Conservation (phyloP, 345 rosid genomes). For the Eucalyptus microcorys region DNA sequence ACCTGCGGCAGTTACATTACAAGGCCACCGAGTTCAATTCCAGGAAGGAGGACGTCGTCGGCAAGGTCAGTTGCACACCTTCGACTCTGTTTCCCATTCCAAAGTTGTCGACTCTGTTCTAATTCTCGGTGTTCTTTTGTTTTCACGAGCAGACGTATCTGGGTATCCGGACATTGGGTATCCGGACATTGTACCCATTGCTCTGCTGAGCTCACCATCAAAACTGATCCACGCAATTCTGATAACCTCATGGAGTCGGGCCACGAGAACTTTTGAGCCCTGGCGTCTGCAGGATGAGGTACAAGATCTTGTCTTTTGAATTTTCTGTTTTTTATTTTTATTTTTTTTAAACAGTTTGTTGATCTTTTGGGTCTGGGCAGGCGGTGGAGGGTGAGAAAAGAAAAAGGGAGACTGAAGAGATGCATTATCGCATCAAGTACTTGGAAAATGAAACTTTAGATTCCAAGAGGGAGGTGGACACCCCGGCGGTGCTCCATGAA, state of each 20-base stretch:
- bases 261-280: slow-evolving; percentile 72
- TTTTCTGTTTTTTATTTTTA: too few relatives aligned
- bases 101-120: too few relatives aligned
- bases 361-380: too few relatives aligned
- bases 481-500: slow-evolving; percentile 76
- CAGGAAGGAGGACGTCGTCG: slow-evolving; percentile 74
- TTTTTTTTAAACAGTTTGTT: too few relatives aligned
- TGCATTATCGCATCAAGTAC: slow-evolving; percentile 89
- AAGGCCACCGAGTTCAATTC: slow-evolving; percentile 90
- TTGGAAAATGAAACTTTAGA: slow-evolving; percentile 78
- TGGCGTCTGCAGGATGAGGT: slow-evolving; percentile 94
- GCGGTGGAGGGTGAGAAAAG: slow-evolving; percentile 27
- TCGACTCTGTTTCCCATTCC: too few relatives aligned
- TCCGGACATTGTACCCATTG: slow-evolving; percentile 91
- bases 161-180: slow-evolving; percentile 69
- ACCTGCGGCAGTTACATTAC: slow-evolving; percentile 79
- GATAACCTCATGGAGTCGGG: slow-evolving; percentile 84
- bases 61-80: slow-evolving; percentile 8
- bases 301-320: too few relatives aligned
- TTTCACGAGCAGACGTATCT: slow-evolving; percentile 19
- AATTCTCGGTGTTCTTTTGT: too few relatives aligned
- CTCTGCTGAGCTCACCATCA: slow-evolving; percentile 73
- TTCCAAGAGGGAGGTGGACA: slow-evolving; percentile 90
- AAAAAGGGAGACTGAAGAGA: slow-evolving; percentile 34
- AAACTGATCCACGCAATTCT: slow-evolving; percentile 88